phyloP scores from a whole-genome alignment of 2,329 filamentous ascomycete genomes.

The Diaporthe longicolla region DNA sequence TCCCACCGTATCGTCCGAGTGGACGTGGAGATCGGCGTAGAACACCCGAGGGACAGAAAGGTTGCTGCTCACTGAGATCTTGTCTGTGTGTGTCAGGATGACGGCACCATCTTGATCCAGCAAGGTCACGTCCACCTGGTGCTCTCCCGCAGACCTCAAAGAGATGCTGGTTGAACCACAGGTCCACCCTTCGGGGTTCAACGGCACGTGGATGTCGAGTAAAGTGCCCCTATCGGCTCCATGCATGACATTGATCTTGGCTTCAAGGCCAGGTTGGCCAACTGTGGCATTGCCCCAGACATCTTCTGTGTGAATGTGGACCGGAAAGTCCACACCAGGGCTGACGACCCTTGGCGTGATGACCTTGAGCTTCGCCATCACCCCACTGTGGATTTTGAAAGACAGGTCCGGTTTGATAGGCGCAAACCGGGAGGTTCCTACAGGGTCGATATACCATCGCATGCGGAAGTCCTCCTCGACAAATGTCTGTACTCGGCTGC shows the following conservation, averaged over 20 bases:
- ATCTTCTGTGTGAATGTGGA: conserved; percentile 48
- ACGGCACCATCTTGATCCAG: background rate
- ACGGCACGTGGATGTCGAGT: background rate
- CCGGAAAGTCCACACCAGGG: conserved; percentile 44
- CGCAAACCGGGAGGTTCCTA: conserved; percentile 53
- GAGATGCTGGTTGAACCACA: background rate
- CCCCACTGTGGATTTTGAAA: conserved; percentile 47
- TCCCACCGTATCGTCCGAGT: conserved; percentile 56
- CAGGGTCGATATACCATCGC: conserved; percentile 56
- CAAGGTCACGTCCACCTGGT: background rate
- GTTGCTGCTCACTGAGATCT: background rate
- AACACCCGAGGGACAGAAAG: conserved; percentile 45
- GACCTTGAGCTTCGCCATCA: conserved; percentile 43
- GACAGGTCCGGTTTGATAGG: conserved; percentile 52
- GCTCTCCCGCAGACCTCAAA: background rate
- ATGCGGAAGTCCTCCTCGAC: conserved; percentile 53
- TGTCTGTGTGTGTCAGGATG: background rate
- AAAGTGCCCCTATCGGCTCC: background rate
- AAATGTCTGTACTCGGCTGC: conserved; percentile 53
- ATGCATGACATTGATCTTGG: background rate
- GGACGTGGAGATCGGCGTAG: conserved; percentile 54
- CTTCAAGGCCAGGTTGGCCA: background rate
- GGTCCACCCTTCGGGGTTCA: background rate
- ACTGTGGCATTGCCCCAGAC: conserved; percentile 48
- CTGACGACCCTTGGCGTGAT: conserved; percentile 45